Percentiles rank a stretch among this genome's conserved stretches.
Conservation (phyloP, 208 protist genomes). For the Acanthamoeba castellanii region DNA sequence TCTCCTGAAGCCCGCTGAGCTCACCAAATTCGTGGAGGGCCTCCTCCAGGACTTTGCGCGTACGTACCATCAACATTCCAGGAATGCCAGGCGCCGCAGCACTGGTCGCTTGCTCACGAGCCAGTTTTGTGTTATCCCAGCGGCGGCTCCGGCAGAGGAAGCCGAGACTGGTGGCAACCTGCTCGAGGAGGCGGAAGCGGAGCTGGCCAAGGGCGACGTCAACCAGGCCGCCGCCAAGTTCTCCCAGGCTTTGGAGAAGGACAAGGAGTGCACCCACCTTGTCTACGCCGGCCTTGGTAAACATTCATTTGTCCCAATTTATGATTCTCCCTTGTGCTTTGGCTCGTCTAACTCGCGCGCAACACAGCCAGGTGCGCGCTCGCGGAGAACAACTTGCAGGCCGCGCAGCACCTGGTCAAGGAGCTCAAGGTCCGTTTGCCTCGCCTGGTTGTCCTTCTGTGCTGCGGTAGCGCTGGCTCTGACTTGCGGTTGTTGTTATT, state of each 20-base stretch:
- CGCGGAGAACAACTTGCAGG: conserved; percentile 60
- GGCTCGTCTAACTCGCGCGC: not conserved
- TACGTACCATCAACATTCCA: not conserved
- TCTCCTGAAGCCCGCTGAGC: not conserved
- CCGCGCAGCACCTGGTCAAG: conserved; percentile 55
- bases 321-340: not conserved
- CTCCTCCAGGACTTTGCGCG: conserved; percentile 52
- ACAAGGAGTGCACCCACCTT: not conserved
- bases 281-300: conserved; percentile 42
- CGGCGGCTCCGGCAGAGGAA: not conserved
- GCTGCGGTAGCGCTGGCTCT: not conserved
- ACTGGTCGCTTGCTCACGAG: not conserved
- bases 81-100: not conserved
- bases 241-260: conserved; percentile 38
- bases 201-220: conserved; percentile 53
- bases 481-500: not conserved
- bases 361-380: conserved; percentile 62
- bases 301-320: not conserved
- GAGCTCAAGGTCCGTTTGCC: not conserved
- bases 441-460: not conserved
- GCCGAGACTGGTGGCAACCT: not conserved
- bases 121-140: not conserved
- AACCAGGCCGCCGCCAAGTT: conserved; percentile 50
- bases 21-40: conserved; percentile 41
- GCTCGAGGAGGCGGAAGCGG: conserved; percentile 12